Percentiles rank a stretch among this genome's conserved stretches.
Conservation (phyloP, 176 grass and related monocot genomes). For the Aegilops umbellulata region DNA sequence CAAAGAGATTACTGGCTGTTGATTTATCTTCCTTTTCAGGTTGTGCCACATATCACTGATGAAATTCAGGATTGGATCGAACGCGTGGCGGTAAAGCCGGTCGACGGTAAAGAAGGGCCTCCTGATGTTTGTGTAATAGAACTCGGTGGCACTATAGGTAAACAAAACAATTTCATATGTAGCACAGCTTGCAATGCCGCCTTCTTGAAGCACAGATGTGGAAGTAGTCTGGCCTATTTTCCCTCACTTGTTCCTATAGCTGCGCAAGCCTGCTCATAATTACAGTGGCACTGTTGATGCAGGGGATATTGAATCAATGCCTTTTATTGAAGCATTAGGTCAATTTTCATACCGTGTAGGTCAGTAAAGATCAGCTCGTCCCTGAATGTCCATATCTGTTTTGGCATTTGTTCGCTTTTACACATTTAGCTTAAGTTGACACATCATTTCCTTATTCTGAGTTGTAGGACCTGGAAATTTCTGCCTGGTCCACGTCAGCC, state of each 20-base stretch:
- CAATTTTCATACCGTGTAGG: slow-evolving; percentile 94
- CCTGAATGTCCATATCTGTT: slow-evolving; percentile 3
- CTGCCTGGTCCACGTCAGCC: slow-evolving; percentile 94
- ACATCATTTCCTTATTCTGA: slow-evolving; percentile 19
- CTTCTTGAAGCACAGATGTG: background rate
- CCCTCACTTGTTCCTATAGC: slow-evolving; percentile 3
- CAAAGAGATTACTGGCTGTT: slow-evolving; percentile 18
- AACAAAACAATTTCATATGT: slow-evolving; percentile 32
- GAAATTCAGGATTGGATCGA: slow-evolving; percentile 99
- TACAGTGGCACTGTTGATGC: slow-evolving; percentile 67
- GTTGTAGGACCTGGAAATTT: slow-evolving; percentile 83
- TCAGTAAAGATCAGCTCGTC: slow-evolving; percentile 32
- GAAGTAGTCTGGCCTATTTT: slow-evolving; percentile 30
- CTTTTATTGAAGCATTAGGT: slow-evolving; percentile 91
- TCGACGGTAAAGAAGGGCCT: slow-evolving; percentile 76
- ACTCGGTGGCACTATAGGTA: slow-evolving; percentile 94
- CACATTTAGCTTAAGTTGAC: slow-evolving; percentile 16
- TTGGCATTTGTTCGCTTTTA: slow-evolving; percentile 7
- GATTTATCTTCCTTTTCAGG: slow-evolving; percentile 55
- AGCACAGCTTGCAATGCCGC: background rate
- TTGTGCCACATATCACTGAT: slow-evolving; percentile 96
- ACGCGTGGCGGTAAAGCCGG: slow-evolving; percentile 67
- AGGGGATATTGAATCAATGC: slow-evolving; percentile 99
- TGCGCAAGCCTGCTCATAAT: slow-evolving; percentile 32
- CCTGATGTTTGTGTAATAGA: slow-evolving; percentile 98